phyloP scores from a whole-genome alignment of 768 basidiomycete genomes.

The Suillus placidus region DNA sequence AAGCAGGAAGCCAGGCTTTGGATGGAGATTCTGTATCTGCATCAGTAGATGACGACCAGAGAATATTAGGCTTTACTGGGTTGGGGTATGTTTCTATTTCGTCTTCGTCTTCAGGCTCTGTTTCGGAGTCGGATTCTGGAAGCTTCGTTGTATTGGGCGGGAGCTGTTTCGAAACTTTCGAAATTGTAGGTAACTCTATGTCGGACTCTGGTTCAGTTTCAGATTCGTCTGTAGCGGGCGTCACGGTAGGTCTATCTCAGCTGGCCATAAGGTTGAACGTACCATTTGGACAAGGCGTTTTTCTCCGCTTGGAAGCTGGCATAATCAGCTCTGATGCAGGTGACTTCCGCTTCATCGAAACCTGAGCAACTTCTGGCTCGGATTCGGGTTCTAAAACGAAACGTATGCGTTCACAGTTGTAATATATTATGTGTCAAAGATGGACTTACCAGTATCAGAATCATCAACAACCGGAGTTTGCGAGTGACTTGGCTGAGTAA shows the following conservation, averaged over 20 bases:
- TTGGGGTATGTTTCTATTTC: conserved; percentile 26
- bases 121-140: conserved; percentile 36
- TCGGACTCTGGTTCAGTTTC: conserved; percentile 52
- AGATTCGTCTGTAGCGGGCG: conserved; percentile 36
- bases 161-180: conserved; percentile 14
- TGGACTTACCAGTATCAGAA: conserved; percentile 27
- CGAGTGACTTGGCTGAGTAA: background rate
- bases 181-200: conserved; percentile 12
- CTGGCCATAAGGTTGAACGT: background rate
- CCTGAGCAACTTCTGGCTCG: conserved; percentile 16
- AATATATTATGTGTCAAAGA: background rate
- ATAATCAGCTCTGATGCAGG: conserved; percentile 17
- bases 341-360: conserved; percentile 27
- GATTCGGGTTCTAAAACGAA: conserved; percentile 34
- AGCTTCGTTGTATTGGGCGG: background rate
- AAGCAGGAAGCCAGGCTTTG: conserved; percentile 60
- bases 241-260: background rate
- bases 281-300: conserved; percentile 21
- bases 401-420: background rate
- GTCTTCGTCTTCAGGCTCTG: conserved; percentile 48
- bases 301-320: conserved; percentile 24
- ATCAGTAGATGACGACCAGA: background rate
- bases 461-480: conserved; percentile 18
- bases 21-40: conserved; percentile 38
- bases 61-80: conserved; percentile 25